Evolutionary conservation across 2,329 filamentous ascomycete species (phyloP), one percentile per base, ranked within the genome.

Genomic region (Aspergillus fischeri): DNA sequence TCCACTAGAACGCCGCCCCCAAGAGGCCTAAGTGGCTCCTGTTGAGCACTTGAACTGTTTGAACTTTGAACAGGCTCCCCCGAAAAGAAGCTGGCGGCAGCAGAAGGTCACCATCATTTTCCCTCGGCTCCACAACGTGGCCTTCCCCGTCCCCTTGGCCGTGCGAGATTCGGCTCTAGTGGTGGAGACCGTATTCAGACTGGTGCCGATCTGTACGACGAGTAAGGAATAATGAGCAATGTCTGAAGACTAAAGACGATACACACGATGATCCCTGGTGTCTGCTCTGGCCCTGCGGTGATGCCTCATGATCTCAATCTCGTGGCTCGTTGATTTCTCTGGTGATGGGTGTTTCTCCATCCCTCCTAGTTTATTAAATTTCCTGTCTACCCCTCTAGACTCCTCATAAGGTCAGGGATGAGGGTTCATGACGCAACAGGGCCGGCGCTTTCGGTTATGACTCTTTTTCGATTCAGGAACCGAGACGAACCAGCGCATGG

Each of bases 101-200:
- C 63, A 72, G 67, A 73, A 67, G 69, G 63, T 60, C 65, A 64
- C 66, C 64, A 63, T 68, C 65, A 69, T 63, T 44, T 61, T 61
- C 52, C 51, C 50, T 52, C 61, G 68, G 68, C 65, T 70, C 69
- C 68, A 70, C 69, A 70, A 65, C 66, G 63, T 71, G 63, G 64
- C 51, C 56, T 64, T 67, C 65, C 62, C 67, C 68, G 67, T 69
- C 63, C 65, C 62, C 57, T 58, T 65, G 64, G 59, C 63, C 61
- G 54, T 64, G 61, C 55, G 59, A 64, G 58, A 58, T 52, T 56
- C 51, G 38, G 49, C 52, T 29, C 51, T 54, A 24, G 44, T 50
- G 52, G 67, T 71, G 69, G 69, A 67, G 67, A 67, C 67, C 44
- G 11, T 47, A 47, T 47, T 14, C 44, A 47, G 63, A 53, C 56